phyloP scores from a whole-genome alignment of 2,329 filamentous ascomycete genomes.

The Fusarium caatingaense region DNA sequence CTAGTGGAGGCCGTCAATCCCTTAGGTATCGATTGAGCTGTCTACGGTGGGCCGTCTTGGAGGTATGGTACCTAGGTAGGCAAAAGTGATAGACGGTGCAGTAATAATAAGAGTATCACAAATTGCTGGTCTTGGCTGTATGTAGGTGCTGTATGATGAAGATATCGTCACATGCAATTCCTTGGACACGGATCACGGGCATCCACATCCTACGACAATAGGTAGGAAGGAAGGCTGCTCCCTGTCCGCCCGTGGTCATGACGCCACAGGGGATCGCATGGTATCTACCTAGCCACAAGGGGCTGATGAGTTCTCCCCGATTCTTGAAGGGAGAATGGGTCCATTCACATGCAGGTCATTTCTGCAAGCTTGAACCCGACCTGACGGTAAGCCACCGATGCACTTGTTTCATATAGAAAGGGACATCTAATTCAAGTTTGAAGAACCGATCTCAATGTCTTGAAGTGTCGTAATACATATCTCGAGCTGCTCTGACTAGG shows the following conservation, averaged over 20 bases:
- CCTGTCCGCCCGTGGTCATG: not conserved
- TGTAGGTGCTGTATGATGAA: slow-evolving; percentile 11
- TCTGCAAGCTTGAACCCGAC: slow-evolving; percentile 20
- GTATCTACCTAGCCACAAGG: slow-evolving; percentile 22
- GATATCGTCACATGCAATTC: slow-evolving; percentile 33
- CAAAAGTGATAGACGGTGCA: not conserved
- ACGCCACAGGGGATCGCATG: slow-evolving; percentile 18
- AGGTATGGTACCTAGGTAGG: not conserved
- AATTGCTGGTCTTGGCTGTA: not conserved
- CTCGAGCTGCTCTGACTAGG: not conserved
- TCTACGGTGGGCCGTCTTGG: not conserved
- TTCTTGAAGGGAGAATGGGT: not conserved
- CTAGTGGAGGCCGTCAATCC: slow-evolving; percentile 34
- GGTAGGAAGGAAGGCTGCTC: not conserved
- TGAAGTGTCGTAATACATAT: not conserved
- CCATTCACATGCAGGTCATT: slow-evolving; percentile 26
- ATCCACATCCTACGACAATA: not conserved
- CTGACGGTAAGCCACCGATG: slow-evolving; percentile 15
- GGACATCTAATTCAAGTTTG: not conserved
- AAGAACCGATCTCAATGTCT: not conserved
- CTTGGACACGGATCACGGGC: slow-evolving; percentile 1
- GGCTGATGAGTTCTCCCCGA: slow-evolving; percentile 20
- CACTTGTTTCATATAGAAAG: slow-evolving; percentile 27
- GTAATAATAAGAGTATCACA: not conserved
- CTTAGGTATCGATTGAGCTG: slow-evolving; percentile 33